phyloP scores from a whole-genome alignment of 2,329 filamentous ascomycete species.

The Fusarium acutatum region DNA sequence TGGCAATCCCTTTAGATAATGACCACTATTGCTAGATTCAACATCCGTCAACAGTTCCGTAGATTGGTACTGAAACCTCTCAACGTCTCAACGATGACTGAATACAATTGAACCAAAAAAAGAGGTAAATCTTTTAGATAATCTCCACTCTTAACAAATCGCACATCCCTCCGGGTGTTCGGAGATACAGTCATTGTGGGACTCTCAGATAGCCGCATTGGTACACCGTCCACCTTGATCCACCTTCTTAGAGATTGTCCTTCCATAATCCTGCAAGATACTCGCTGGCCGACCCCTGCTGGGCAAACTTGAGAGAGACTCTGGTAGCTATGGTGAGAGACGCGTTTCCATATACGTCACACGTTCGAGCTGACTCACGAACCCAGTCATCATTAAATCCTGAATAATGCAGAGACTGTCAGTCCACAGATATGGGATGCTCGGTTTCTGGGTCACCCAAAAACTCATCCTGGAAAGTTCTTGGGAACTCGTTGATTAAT shows the following conservation, averaged over 20 bases:
- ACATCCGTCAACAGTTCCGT: too few species aligned
- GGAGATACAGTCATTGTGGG: too few species aligned
- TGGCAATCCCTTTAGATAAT: too few species aligned
- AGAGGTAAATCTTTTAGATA: too few species aligned
- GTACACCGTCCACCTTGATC: too few species aligned
- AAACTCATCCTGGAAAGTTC: neutral
- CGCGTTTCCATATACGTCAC: neutral
- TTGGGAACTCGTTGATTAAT: neutral
- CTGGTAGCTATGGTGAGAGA: neutral
- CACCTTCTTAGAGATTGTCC: rapidly evolving
- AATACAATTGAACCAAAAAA: too few species aligned
- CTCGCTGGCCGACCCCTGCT: rapidly evolving
- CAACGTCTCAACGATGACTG: too few species aligned
- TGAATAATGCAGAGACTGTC: neutral
- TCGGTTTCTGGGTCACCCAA: neutral
- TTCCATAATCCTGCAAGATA: neutral
- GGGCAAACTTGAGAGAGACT: rapidly evolving
- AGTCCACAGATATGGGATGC: neutral
- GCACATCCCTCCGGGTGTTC: too few species aligned
- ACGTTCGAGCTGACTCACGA: neutral
- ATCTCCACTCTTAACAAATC: too few species aligned
- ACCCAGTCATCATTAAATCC: neutral
- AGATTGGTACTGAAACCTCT: too few species aligned
- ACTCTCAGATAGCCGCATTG: too few species aligned
- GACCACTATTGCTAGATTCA: too few species aligned